These are phyloP conservation scores for Orbilia blumenaviensis DNA, from an alignment of 2,329 filamentous ascomycete genomes.

Conservation along the genomic window DNA sequence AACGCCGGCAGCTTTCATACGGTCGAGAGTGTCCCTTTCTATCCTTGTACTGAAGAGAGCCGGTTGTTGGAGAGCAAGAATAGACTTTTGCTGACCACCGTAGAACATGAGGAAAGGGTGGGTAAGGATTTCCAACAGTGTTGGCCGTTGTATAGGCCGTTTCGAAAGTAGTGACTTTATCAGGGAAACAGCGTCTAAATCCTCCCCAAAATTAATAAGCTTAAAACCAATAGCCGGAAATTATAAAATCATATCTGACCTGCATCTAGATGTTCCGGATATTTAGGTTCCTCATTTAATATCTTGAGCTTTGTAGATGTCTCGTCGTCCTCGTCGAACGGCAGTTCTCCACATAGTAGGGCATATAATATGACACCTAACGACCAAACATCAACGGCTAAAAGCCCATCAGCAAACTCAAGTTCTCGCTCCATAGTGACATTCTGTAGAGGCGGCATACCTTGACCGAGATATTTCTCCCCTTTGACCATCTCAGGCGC, in stretches of 20 bases:
- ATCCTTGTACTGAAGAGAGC: constrained; percentile 83
- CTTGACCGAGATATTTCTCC: constrained; percentile 78
- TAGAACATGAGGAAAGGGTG: constrained; percentile 89
- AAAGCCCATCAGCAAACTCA: constrained; percentile 62
- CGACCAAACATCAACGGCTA: constrained; percentile 98
- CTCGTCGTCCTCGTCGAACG: constrained; percentile 96
- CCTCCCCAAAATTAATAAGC: constrained; percentile 2
- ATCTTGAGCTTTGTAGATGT: constrained; percentile 85
- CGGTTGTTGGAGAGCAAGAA: constrained; percentile 81
- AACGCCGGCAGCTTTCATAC: constrained; percentile 92
- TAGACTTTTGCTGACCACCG: constrained; percentile 86
- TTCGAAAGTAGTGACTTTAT: constrained; percentile 87
- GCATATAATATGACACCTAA: constrained; percentile 85
- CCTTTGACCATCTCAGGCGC: constrained; percentile 98
- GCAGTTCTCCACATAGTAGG: constrained; percentile 82
- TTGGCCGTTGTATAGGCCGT: constrained; percentile 81
- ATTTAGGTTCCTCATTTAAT: constrained; percentile 83
- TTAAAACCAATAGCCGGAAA: not conserved
- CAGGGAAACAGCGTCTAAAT: constrained; percentile 76
- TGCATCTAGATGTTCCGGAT: constrained; percentile 77
- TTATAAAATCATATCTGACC: constrained; percentile 43
- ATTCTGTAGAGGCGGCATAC: constrained; percentile 42
- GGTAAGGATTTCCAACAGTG: constrained; percentile 82
- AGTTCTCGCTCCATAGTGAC: not conserved
- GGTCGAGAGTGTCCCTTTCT: constrained; percentile 88